phyloP scores from a whole-genome alignment of 2,329 filamentous ascomycete species.

The Rutstroemia sp. region DNA sequence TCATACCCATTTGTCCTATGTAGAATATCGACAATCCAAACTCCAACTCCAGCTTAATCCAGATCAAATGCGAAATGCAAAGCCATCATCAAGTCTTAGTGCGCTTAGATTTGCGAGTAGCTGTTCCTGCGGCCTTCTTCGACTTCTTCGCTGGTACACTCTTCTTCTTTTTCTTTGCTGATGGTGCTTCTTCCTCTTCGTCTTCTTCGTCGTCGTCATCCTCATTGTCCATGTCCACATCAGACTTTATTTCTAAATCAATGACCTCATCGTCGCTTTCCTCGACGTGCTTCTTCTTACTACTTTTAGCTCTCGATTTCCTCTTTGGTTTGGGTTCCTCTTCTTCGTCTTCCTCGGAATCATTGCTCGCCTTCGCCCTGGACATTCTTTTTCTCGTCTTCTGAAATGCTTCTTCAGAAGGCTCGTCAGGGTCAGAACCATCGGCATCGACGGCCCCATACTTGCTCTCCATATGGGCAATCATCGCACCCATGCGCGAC shows the following conservation, averaged over 20 bases:
- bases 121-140: background rate
- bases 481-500: conserved; percentile 51
- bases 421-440: conserved; percentile 57
- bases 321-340: background rate
- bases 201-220: conserved; percentile 2
- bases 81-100: background rate
- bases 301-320: background rate
- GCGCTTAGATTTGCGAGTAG: conserved; percentile 1
- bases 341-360: conserved; percentile 2
- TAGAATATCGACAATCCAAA: background rate
- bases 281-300: background rate
- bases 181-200: background rate
- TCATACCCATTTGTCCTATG: background rate
- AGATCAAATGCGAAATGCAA: background rate
- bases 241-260: background rate
- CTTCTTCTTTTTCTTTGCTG: background rate
- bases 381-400: conserved; percentile 20
- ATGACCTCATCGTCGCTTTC: background rate
- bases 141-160: background rate
- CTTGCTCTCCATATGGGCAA: conserved; percentile 71
- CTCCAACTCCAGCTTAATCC: background rate
- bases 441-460: conserved; percentile 54
- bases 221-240: background rate
- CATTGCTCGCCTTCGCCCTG: conserved; percentile 31
- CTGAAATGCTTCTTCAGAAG: conserved; percentile 54